phyloP scores from a whole-genome alignment of 192 early-diverging fungal genomes.

The Spinellus fusiger region DNA sequence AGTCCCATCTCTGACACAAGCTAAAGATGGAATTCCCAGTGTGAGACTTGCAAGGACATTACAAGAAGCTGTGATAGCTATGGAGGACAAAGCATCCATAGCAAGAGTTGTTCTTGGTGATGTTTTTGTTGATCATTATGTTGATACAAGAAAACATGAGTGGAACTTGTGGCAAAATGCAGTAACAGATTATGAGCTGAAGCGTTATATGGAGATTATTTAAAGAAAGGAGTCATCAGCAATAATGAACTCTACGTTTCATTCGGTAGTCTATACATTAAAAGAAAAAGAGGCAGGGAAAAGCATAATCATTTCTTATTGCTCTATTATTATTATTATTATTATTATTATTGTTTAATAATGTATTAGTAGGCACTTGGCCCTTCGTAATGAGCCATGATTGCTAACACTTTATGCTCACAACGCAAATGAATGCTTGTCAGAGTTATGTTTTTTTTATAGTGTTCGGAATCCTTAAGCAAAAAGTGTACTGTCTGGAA shows the following conservation, averaged over 20 bases:
- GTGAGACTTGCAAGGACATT: conserved; percentile 52
- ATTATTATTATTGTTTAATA: neutral
- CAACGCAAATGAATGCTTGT: no score
- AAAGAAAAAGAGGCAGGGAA: no score
- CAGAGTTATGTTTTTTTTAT: no score
- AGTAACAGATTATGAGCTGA: conserved; percentile 71
- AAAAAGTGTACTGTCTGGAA: no score
- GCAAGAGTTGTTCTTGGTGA: conserved; percentile 69
- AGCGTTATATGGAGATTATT: conserved; percentile 59
- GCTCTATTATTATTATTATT: neutral
- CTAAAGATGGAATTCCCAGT: conserved; percentile 9
- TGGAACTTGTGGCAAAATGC: conserved; percentile 64
- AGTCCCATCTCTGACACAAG: conserved; percentile 24
- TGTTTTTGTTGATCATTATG: conserved; percentile 75
- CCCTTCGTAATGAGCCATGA: neutral
- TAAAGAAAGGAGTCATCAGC: conserved; percentile 32
- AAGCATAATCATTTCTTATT: no score
- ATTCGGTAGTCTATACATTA: no score
- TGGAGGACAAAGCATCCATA: conserved; percentile 57
- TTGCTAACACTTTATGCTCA: no score
- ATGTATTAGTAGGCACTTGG: neutral
- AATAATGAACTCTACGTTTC: no score
- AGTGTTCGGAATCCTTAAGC: no score
- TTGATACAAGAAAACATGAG: conserved; percentile 66
- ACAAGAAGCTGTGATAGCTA: conserved; percentile 56